Conservation (phyloP, 1,284 basidiomycete species). For the Kwoniella shivajii region DNA sequence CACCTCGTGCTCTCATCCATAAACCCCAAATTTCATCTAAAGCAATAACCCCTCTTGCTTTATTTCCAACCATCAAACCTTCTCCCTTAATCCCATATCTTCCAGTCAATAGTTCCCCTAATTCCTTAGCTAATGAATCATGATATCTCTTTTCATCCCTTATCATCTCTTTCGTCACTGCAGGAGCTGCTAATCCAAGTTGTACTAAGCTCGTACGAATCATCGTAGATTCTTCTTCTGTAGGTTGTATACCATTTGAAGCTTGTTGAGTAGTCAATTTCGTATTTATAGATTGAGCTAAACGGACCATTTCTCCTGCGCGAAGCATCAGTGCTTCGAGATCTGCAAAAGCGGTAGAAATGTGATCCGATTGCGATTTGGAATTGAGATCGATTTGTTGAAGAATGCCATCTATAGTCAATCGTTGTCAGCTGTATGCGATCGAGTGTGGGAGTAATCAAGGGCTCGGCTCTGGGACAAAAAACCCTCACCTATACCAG, state of each 20-base stretch:
- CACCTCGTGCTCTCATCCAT: constrained; percentile 94
- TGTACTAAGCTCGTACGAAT: constrained; percentile 85
- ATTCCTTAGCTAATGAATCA: constrained; percentile 79
- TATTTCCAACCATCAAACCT: constrained; percentile 46
- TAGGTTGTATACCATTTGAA: constrained; percentile 38
- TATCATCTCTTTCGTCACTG: constrained; percentile 89
- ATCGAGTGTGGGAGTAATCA: neutral
- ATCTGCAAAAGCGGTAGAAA: constrained; percentile 81
- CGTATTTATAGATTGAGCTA: constrained; percentile 85
- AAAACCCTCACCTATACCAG: constrained; percentile 36
- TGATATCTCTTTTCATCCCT: constrained; percentile 78
- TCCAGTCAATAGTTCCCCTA: constrained; percentile 67
- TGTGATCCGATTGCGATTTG: constrained; percentile 65
- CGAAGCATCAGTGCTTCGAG: constrained; percentile 89
- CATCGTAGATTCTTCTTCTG: constrained; percentile 77
- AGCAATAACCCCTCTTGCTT: constrained; percentile 69
- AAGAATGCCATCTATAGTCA: constrained; percentile 71
- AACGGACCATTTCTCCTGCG: constrained; percentile 85
- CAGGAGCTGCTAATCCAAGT: constrained; percentile 70
- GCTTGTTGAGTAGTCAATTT: constrained; percentile 63
- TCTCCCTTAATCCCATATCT: constrained; percentile 9
- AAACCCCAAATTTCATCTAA: constrained; percentile 96
- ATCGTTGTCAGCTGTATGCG: neutral
- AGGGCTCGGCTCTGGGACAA: neutral
- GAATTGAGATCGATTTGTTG: constrained; percentile 70